Evolutionary conservation across 1,284 basidiomycete genomes (phyloP).

Genomic region (Pseudomicrostroma phylloplanum): DNA sequence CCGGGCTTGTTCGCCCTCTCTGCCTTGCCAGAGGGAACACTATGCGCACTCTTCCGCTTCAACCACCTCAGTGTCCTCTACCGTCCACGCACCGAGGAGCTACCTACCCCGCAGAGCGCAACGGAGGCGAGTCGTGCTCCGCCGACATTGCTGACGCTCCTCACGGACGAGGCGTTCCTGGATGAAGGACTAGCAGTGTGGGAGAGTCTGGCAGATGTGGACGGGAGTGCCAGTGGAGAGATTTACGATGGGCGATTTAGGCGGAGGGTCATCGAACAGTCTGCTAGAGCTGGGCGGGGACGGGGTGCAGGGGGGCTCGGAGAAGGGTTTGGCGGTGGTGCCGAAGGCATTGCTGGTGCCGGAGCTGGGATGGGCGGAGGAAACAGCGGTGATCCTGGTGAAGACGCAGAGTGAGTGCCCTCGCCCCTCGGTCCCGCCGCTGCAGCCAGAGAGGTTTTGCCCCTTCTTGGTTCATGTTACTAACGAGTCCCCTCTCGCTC

Average conservation of each 20-base stretch:
- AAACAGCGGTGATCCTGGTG: too few relatives aligned
- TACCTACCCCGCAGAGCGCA: constrained; percentile 6
- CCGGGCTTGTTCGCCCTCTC: constrained; percentile 59
- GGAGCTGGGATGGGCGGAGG: not conserved
- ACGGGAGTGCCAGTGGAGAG: constrained; percentile 56
- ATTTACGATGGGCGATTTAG: constrained; percentile 33
- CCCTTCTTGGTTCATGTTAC: too few relatives aligned
- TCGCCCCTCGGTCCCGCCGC: too few relatives aligned
- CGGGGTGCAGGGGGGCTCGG: not conserved
- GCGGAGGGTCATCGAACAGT: constrained; percentile 8
- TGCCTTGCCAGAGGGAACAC: constrained; percentile 53
- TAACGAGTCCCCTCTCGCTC: too few relatives aligned
- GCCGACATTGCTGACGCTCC: constrained; percentile 64
- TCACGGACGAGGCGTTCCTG: constrained; percentile 73
- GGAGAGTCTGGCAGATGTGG: constrained; percentile 81
- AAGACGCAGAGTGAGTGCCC: too few relatives aligned
- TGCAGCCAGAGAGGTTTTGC: too few relatives aligned
- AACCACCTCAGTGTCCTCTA: constrained; percentile 82
- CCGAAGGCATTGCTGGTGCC: not conserved
- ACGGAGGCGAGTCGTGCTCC: constrained; percentile 8
- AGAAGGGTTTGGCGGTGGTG: not conserved
- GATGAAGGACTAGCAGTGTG: constrained; percentile 71
- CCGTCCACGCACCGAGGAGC: constrained; percentile 35
- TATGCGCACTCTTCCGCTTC: constrained; percentile 76
- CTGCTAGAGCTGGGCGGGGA: constrained; percentile 6